Percentiles rank a stretch among this genome's conserved stretches.
Evolutionary conservation across 2,329 filamentous ascomycete species (phyloP).

Genomic region (Talaromyces sp.): DNA sequence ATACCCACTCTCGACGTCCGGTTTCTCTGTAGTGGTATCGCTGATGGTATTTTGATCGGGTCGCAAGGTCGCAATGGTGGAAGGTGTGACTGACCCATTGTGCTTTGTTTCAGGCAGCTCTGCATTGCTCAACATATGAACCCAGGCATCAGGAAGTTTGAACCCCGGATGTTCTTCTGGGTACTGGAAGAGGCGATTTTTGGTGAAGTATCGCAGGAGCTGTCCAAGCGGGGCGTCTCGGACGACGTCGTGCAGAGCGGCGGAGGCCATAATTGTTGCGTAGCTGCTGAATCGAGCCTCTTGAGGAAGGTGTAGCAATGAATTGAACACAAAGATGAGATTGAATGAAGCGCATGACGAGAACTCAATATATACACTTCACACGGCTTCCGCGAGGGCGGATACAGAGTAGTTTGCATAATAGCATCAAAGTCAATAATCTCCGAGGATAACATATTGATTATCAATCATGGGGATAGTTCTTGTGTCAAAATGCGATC

Average conservation of each 20-base stretch:
- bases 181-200: constrained; percentile 46
- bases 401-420: not conserved
- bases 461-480: not conserved
- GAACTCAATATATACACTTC: not conserved
- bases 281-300: not conserved
- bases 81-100: not conserved
- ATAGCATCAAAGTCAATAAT: not conserved
- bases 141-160: not conserved
- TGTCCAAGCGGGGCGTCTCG: constrained; percentile 42
- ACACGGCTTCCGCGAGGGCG: not conserved
- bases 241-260: not conserved
- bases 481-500: not conserved
- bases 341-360: not conserved
- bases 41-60: not conserved
- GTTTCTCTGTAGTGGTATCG: not conserved
- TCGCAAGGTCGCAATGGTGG: not conserved
- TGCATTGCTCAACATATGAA: not conserved
- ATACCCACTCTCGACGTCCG: not conserved
- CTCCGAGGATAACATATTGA: not conserved
- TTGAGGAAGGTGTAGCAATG: not conserved
- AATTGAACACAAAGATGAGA: not conserved
- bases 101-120: not conserved
- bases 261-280: not conserved
- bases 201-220: constrained; percentile 44
- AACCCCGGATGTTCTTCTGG: constrained; percentile 43